A percentile compares a stretch with the other conserved stretches of the same genome.
Conservation (phyloP, 2,329 filamentous ascomycete genomes). For the Xylaria multiplex region DNA sequence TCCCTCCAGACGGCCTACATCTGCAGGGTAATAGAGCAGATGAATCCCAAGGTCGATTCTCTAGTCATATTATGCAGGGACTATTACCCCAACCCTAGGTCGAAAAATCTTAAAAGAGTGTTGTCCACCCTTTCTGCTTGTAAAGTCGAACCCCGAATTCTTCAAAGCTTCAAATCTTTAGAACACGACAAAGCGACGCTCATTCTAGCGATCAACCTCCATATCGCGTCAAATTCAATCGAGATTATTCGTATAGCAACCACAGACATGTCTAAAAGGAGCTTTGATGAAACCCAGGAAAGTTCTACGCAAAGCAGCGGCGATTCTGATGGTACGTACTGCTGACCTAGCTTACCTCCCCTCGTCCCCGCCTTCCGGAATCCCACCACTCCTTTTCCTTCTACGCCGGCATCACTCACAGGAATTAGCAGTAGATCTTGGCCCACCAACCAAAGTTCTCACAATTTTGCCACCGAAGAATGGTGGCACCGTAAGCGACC, state of each 20-base stretch:
- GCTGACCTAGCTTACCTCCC: too few species aligned
- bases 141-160: slow-evolving; percentile 7
- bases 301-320: too few species aligned
- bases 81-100: neutral
- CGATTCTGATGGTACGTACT: too few species aligned
- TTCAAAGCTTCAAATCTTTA: slow-evolving; percentile 4
- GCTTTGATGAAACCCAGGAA: too few species aligned
- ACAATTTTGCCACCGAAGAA: too few species aligned
- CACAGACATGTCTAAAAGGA: neutral
- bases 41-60: neutral
- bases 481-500: too few species aligned
- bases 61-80: neutral
- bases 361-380: too few species aligned
- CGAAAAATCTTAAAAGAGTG: slow-evolving; percentile 1
- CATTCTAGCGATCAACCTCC: slow-evolving; percentile 9
- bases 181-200: slow-evolving; percentile 18
- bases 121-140: neutral
- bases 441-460: too few species aligned
- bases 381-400: too few species aligned
- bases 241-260: neutral
- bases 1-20: slow-evolving; percentile 1
- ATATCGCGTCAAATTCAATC: neutral
- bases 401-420: too few species aligned
- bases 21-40: neutral
- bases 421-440: too few species aligned